Conservation (phyloP, 2,329 filamentous ascomycete species). For the Fusarium agapanthi region DNA sequence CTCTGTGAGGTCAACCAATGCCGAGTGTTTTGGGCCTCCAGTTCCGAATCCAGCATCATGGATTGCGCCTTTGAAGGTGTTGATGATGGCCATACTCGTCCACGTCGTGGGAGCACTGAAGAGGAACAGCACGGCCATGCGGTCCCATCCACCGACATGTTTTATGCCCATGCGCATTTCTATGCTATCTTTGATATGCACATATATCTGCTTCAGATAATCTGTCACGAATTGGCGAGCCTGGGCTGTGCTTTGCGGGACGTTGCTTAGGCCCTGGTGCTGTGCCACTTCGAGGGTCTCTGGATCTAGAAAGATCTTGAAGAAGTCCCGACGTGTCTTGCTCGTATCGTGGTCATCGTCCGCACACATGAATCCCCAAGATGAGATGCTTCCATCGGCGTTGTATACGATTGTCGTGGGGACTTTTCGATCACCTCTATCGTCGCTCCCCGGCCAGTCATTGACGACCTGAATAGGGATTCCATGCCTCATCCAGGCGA, state of each 20-base stretch:
- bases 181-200: constrained; percentile 57
- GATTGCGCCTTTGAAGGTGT: constrained; percentile 59
- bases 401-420: constrained; percentile 62
- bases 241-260: constrained; percentile 51
- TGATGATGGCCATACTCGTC: constrained; percentile 59
- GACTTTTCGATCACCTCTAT: constrained; percentile 63
- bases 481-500: constrained; percentile 50
- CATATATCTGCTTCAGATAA: constrained; percentile 59
- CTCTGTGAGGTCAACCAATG: constrained; percentile 56
- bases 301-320: constrained; percentile 64
- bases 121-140: constrained; percentile 59
- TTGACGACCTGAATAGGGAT: constrained; percentile 56
- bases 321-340: constrained; percentile 57
- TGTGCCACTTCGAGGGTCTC: constrained; percentile 54
- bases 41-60: constrained; percentile 58
- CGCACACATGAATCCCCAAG: constrained; percentile 63
- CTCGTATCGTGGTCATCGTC: constrained; percentile 49
- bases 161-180: constrained; percentile 51
- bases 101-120: constrained; percentile 68
- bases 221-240: constrained; percentile 59
- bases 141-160: constrained; percentile 52
- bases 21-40: constrained; percentile 50
- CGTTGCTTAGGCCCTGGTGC: constrained; percentile 53
- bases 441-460: constrained; percentile 63
- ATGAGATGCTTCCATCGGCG: constrained; percentile 51